A percentile compares a stretch with the other conserved stretches of the same genome.
Evolutionary conservation across 1,139 yeast genomes (phyloP).

Genomic region (Debaryomyces subglobosus): DNA sequence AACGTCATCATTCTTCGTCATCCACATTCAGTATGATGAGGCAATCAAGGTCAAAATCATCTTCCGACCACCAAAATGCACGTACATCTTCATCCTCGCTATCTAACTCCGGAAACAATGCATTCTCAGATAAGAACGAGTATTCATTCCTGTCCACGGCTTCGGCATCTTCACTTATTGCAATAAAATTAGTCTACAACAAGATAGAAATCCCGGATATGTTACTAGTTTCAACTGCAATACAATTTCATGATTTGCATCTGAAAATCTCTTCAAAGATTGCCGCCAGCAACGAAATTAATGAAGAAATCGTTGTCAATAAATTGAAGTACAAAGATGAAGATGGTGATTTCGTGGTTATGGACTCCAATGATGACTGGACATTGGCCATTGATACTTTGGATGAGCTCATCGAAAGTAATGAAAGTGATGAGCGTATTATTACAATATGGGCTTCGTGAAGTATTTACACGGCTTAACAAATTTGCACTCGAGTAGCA

Average conservation of each 20-base stretch:
- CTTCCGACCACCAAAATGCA: constrained; percentile 19
- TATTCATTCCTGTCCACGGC: constrained; percentile 5
- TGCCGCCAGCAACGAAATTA: constrained; percentile 32
- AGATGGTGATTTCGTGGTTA: constrained; percentile 90
- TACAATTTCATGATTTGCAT: constrained; percentile 51
- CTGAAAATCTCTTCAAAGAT: constrained; percentile 42
- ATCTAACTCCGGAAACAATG: constrained; percentile 1
- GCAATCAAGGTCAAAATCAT: constrained; percentile 31
- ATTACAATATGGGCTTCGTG: constrained; percentile 46
- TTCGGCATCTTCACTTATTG: constrained; percentile 19
- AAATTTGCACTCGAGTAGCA: background rate
- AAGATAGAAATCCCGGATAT: constrained; percentile 37
- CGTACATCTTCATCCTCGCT: constrained; percentile 9
- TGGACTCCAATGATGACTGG: constrained; percentile 84
- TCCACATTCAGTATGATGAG: constrained; percentile 53
- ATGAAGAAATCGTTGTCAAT: constrained; percentile 41
- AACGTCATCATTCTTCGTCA: constrained; percentile 49
- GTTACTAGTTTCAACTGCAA: constrained; percentile 45
- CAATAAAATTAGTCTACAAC: constrained; percentile 57
- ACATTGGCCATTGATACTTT: constrained; percentile 56
- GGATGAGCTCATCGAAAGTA: constrained; percentile 35
- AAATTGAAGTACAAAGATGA: constrained; percentile 87
- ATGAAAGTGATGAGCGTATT: constrained; percentile 33
- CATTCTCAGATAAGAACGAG: constrained; percentile 4
- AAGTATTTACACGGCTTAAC: background rate